These are phyloP conservation scores for Ogataea glucozyma DNA, from an alignment of 805 yeast species.

Conservation along the genomic window DNA sequence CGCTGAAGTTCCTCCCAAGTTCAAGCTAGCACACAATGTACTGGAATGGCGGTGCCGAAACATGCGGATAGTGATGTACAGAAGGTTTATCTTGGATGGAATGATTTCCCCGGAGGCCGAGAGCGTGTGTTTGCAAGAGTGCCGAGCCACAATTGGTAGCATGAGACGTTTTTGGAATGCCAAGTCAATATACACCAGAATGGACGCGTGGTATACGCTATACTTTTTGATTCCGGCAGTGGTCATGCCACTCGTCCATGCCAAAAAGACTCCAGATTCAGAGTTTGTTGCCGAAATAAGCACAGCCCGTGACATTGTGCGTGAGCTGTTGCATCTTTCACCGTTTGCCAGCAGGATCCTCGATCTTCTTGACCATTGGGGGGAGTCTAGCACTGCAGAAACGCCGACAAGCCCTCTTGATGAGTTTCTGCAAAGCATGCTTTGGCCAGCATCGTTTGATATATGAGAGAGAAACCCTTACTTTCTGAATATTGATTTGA, in stretches of 20 bases:
- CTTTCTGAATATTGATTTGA: too few species aligned
- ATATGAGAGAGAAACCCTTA: too few species aligned
- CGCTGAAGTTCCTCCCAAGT: conserved; percentile 7
- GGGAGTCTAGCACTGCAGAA: not conserved
- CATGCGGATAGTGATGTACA: conserved; percentile 19
- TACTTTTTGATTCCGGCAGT: conserved; percentile 21
- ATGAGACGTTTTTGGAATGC: conserved; percentile 16
- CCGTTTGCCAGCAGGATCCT: conserved; percentile 16
- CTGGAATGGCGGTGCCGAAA: conserved; percentile 19
- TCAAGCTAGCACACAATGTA: conserved; percentile 13
- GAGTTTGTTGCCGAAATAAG: not conserved
- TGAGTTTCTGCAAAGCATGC: conserved; percentile 13
- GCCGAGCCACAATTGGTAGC: conserved; percentile 15
- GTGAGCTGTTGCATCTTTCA: not conserved
- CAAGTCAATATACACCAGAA: conserved; percentile 12
- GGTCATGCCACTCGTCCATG: conserved; percentile 19
- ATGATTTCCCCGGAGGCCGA: conserved; percentile 9
- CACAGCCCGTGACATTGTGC: not conserved
- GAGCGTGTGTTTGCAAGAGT: conserved; percentile 15
- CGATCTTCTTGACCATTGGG: conserved; percentile 10
- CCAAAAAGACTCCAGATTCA: conserved; percentile 14
- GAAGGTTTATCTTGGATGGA: conserved; percentile 14
- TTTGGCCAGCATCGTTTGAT: conserved; percentile 21
- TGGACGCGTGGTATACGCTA: conserved; percentile 24
- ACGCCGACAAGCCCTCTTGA: conserved; percentile 8